phyloP scores from a whole-genome alignment of 179 eudicot genomes.

The Silene vulgaris region DNA sequence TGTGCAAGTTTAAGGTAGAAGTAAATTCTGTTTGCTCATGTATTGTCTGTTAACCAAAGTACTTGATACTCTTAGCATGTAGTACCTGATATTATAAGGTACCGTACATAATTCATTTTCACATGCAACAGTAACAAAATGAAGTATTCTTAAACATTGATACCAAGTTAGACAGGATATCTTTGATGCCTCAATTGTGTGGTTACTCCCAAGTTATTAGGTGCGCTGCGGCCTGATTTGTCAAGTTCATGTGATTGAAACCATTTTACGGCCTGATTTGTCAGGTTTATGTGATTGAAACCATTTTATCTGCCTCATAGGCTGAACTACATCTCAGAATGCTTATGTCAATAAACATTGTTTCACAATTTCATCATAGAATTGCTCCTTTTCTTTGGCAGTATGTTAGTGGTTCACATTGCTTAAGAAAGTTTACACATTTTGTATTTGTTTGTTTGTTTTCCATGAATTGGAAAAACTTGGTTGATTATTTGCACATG shows the following conservation, averaged over 20 bases:
- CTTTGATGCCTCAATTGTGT: not conserved
- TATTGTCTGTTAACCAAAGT: not conserved
- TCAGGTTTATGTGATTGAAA: no score
- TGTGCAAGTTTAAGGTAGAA: not conserved
- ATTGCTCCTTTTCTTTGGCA: not conserved
- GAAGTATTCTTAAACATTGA: not conserved
- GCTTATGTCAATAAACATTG: not conserved
- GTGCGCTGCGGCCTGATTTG: not conserved
- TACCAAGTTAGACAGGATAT: no score
- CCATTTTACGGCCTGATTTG: no score
- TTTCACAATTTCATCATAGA: not conserved
- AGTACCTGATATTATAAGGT: not conserved
- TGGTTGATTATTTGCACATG: no score
- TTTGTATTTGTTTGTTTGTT: no score
- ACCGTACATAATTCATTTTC: not conserved
- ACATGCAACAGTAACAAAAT: not conserved
- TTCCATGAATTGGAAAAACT: no score
- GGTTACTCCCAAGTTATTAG: not conserved
- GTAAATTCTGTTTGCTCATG: not conserved
- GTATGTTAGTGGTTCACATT: not conserved
- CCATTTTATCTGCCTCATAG: no score
- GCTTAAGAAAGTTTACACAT: no score
- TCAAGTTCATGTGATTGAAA: not conserved
- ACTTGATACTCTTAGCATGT: not conserved
- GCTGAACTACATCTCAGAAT: not conserved